Evolutionary conservation across 1,139 yeast species (phyloP).

Genomic region (Pichia sp.): DNA sequence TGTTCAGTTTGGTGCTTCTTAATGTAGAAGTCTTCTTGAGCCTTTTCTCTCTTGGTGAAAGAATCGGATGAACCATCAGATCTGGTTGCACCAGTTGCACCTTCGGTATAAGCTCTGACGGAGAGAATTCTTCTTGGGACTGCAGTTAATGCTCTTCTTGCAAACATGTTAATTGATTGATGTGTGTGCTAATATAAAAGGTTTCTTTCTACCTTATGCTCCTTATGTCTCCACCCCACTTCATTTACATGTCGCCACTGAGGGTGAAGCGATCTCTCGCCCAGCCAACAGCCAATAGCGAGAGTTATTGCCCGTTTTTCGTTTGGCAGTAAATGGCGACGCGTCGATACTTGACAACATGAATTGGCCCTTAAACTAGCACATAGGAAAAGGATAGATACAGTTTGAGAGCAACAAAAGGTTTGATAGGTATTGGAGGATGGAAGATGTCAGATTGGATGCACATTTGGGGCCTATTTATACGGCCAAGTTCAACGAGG

Average conservation of each 20-base stretch:
- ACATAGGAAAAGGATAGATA: too few species aligned
- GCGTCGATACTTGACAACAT: neutral
- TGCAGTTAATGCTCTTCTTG: conserved; percentile 34
- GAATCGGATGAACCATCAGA: conserved; percentile 44
- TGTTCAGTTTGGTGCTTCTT: conserved; percentile 58
- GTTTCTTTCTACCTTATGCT: neutral
- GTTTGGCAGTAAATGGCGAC: neutral
- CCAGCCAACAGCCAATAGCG: neutral
- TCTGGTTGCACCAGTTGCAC: conserved; percentile 51
- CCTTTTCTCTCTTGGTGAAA: conserved; percentile 62
- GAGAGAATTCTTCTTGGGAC: conserved; percentile 29
- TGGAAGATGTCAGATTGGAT: conserved; percentile 9
- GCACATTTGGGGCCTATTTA: conserved; percentile 43
- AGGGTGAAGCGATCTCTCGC: neutral
- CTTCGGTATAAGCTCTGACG: conserved; percentile 45
- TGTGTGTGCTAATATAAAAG: neutral
- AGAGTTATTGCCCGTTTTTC: neutral
- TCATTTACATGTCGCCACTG: neutral
- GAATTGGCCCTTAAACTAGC: neutral
- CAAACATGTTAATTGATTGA: conserved; percentile 20
- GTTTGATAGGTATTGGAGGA: neutral
- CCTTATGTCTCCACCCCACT: neutral
- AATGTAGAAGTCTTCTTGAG: conserved; percentile 60
- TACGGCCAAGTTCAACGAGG: conserved; percentile 37
- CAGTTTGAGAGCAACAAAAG: neutral